Conservation (phyloP, 139 green algal genomes). For the Chlorella sorokiniana region DNA sequence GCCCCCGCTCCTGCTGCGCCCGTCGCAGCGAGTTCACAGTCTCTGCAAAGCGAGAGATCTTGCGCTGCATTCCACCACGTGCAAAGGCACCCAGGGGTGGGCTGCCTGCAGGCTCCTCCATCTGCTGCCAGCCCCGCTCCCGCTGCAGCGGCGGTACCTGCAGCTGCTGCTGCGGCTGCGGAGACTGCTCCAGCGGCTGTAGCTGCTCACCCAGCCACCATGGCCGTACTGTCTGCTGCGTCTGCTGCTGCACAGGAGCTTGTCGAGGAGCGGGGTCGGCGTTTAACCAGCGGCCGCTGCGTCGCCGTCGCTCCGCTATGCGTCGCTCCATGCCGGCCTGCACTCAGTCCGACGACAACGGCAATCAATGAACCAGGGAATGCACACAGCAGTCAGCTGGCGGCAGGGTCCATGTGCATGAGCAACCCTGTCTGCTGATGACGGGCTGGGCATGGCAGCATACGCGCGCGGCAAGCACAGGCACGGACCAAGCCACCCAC, state of each 20-base stretch:
- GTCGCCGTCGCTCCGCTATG: neutral
- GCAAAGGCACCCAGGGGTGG: neutral
- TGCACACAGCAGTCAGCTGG: too few species aligned
- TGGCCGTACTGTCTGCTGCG: neutral
- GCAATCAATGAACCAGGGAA: neutral
- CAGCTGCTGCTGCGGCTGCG: neutral
- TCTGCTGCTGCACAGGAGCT: neutral
- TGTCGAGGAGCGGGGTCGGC: too few species aligned
- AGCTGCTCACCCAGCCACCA: neutral
- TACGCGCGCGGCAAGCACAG: neutral
- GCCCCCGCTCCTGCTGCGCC: constrained; percentile 7
- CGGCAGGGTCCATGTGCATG: too few species aligned
- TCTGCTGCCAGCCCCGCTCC: neutral
- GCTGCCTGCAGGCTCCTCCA: neutral
- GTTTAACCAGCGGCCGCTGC: neutral
- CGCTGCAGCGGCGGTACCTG: neutral
- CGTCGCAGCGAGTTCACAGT: constrained; percentile 12
- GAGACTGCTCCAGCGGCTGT: neutral
- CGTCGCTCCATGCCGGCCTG: constrained; percentile 3
- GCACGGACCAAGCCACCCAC: too few species aligned
- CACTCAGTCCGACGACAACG: neutral
- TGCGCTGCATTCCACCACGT: constrained; percentile 9
- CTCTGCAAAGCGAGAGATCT: constrained; percentile 19
- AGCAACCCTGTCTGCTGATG: too few species aligned
- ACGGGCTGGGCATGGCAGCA: too few species aligned